Percentiles rank a stretch among this genome's conserved stretches.
These are phyloP conservation scores for Aspergillus sp. DNA, from an alignment of 2,329 filamentous ascomycete genomes.

Conservation along the genomic window DNA sequence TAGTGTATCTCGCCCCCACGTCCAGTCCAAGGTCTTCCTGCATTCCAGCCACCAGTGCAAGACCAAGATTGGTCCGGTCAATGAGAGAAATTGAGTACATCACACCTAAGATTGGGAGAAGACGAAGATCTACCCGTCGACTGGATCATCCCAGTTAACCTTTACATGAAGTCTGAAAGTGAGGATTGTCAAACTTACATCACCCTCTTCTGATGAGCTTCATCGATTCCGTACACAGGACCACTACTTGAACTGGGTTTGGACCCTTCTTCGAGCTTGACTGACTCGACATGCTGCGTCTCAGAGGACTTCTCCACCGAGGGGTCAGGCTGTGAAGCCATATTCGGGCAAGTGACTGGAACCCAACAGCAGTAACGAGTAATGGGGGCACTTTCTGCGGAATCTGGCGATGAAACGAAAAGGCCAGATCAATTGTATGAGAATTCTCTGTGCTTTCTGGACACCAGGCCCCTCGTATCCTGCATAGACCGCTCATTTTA, in stretches of 20 bases:
- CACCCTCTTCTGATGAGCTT: constrained; percentile 14
- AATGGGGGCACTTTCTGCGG: too few species aligned
- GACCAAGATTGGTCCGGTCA: constrained; percentile 40
- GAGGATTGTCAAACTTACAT: constrained; percentile 3
- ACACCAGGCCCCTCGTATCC: background rate
- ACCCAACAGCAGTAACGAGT: too few species aligned
- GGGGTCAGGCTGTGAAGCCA: background rate
- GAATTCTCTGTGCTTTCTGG: background rate
- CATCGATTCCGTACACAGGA: constrained; percentile 12
- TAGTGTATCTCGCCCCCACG: constrained; percentile 25
- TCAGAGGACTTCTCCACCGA: constrained; percentile 5
- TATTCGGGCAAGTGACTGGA: background rate
- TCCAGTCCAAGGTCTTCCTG: constrained; percentile 23
- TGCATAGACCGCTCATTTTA: background rate
- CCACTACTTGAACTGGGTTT: background rate
- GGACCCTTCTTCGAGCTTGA: constrained; percentile 4
- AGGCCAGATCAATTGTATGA: background rate
- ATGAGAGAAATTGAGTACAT: constrained; percentile 41
- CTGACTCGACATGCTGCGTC: constrained; percentile 10
- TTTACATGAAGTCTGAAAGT: background rate
- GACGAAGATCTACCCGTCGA: constrained; percentile 30
- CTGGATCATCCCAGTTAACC: constrained; percentile 3
- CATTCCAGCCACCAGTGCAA: constrained; percentile 30
- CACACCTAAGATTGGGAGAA: constrained; percentile 40
- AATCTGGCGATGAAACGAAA: too few species aligned